phyloP scores from a whole-genome alignment of 2,329 filamentous ascomycete species.

The Cordyceps tenuipes region DNA sequence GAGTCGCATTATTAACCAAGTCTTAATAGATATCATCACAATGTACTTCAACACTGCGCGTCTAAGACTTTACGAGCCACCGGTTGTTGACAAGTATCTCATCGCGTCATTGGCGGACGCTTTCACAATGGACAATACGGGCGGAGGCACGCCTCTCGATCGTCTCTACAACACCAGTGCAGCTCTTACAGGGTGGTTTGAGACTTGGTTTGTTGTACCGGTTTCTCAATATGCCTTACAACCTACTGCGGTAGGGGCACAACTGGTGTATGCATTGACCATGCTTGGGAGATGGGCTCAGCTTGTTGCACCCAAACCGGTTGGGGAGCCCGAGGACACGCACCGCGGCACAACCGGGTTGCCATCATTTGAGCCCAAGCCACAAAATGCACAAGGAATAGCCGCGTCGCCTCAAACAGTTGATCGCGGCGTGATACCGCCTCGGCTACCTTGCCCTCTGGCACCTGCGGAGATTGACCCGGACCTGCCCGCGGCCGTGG shows the following conservation, averaged over 20 bases:
- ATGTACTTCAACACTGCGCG: conserved; percentile 32
- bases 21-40: conserved; percentile 28
- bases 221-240: conserved; percentile 34
- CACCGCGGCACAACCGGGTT: conserved; percentile 2
- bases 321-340: neutral
- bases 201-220: conserved; percentile 38
- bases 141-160: conserved; percentile 36
- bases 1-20: neutral
- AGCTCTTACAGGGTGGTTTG: conserved; percentile 41
- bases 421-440: neutral
- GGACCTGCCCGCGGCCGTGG: conserved; percentile 31
- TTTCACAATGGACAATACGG: conserved; percentile 28
- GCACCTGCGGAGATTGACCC: conserved; percentile 22
- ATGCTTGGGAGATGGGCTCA: conserved; percentile 45
- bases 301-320: conserved; percentile 30
- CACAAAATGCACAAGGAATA: neutral
- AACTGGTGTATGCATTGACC: conserved; percentile 42
- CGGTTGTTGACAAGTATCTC: conserved; percentile 31
- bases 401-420: neutral
- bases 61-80: conserved; percentile 41
- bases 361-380: conserved; percentile 7
- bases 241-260: conserved; percentile 35
- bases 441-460: neutral
- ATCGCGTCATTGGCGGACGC: conserved; percentile 36
- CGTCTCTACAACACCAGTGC: conserved; percentile 40